Evolutionary conservation across 805 yeast species (phyloP), one percentile per base, ranked within the genome.

Genomic region (Ogataea allantospora): DNA sequence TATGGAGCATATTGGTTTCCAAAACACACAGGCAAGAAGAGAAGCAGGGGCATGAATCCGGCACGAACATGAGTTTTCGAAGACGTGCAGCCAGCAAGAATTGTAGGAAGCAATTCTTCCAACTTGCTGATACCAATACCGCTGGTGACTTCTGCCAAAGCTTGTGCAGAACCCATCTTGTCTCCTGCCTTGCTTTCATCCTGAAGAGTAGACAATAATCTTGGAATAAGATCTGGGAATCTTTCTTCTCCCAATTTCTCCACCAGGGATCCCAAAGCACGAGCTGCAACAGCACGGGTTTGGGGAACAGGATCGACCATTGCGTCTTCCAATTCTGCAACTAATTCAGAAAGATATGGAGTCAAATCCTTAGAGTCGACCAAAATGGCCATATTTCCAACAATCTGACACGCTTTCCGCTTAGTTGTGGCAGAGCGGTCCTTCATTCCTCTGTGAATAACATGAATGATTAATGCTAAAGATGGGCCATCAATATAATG

Each of bases 401-500:
- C 97, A 69, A 93, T 91, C 64, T 93, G 97, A 62, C 98, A 89
- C 0, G 98, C 91, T 61, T 88, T 88, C 60, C 85, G 78, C 68
- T 91, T 93, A 5, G 93, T 86, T 28, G 80, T 71, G 0, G 98
- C 97, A n/a, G 95, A 84, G 55, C 99, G 72, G 50, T 91, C 98
- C 35, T 76, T 78, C 85, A 93, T 80, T 66, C 98, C 99, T 62
- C 99, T 78, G 58, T 88, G 93, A 32, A 93, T 83, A 35, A 93
- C 96, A 57, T 89, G 96, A 45, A 89, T 87, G 39, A 93, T 88
- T 53, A 93, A 73, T 0, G 99, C 99, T 54, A 93, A 71, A 1
- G 98, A 91, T 3, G 99, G 98, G 14, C 97, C 96, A 65, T 93
- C 99, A 49, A 93, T 91, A 62, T 91, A 93, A 63, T 93, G 99